Evolutionary conservation across 805 yeast genomes (phyloP).

Genomic region (Cephaloascus albidus): DNA sequence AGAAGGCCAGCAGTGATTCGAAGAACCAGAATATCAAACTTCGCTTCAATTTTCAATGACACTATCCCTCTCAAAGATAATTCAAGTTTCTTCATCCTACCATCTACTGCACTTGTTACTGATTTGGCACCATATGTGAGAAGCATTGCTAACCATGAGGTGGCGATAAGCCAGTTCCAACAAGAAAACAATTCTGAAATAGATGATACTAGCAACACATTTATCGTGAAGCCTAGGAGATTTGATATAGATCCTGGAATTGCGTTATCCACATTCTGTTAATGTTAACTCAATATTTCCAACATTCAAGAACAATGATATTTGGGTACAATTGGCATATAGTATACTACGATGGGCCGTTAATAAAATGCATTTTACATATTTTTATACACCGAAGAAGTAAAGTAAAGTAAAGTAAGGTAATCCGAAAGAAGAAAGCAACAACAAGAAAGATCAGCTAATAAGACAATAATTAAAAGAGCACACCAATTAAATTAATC

Average conservation of each 20-base stretch:
- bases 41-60: not conserved
- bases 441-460: too few species aligned
- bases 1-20: not conserved
- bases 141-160: not conserved
- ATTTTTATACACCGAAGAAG: too few species aligned
- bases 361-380: too few species aligned
- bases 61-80: not conserved
- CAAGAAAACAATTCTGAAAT: too few species aligned
- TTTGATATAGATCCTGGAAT: not conserved
- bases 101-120: not conserved
- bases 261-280: not conserved
- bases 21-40: conserved; percentile 1
- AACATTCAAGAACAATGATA: too few species aligned
- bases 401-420: too few species aligned
- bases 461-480: too few species aligned
- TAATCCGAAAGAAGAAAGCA: too few species aligned
- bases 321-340: too few species aligned
- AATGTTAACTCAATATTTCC: too few species aligned
- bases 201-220: not conserved
- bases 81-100: not conserved
- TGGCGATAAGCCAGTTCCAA: not conserved
- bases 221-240: not conserved
- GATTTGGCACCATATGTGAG: not conserved
- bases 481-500: conserved; percentile 40
- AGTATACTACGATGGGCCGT: too few species aligned